Percentiles rank a stretch among this genome's conserved stretches.
Evolutionary conservation across 148 eudicot species (phyloP).

Genomic region (Cornus controversa): DNA sequence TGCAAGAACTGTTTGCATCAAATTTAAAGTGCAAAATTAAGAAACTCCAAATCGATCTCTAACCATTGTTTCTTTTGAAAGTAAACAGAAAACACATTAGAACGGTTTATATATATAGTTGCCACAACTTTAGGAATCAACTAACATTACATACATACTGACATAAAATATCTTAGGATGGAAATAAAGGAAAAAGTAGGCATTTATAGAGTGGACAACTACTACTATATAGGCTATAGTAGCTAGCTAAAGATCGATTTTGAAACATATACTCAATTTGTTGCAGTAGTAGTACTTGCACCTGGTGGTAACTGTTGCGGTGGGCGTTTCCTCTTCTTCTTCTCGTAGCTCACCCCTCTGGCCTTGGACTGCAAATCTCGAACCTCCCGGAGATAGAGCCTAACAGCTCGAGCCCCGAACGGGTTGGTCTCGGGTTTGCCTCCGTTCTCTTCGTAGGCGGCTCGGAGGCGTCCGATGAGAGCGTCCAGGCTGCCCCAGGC

Average conservation of each 20-base stretch:
- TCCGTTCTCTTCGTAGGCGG: slow-evolving; percentile 57
- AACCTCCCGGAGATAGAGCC: slow-evolving; percentile 55
- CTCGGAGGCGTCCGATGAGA: slow-evolving; percentile 54
- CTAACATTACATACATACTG: slow-evolving; percentile 1
- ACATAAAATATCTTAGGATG: background rate
- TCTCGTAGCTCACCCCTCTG: slow-evolving; percentile 60
- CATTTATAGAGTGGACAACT: background rate
- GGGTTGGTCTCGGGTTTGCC: slow-evolving; percentile 55
- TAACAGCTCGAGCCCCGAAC: slow-evolving; percentile 58
- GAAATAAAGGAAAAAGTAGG: background rate
- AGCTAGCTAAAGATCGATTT: no score
- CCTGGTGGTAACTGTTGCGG: slow-evolving; percentile 14
- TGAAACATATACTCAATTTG: no score
- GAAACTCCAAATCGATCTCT: background rate
- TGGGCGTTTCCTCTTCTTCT: slow-evolving; percentile 48
- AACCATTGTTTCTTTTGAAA: background rate
- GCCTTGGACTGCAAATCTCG: slow-evolving; percentile 60
- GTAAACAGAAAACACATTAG: background rate
- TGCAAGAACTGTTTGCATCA: slow-evolving; percentile 22
- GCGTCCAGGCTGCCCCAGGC: slow-evolving; percentile 70
- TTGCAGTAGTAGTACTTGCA: background rate
- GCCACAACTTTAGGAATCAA: background rate
- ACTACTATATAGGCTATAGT: background rate
- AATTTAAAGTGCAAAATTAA: background rate
- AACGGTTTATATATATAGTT: background rate